Base-by-base conservation (phyloP, 2,329 filamentous ascomycete genomes). In the Arthrinium phaeospermum region DNA sequence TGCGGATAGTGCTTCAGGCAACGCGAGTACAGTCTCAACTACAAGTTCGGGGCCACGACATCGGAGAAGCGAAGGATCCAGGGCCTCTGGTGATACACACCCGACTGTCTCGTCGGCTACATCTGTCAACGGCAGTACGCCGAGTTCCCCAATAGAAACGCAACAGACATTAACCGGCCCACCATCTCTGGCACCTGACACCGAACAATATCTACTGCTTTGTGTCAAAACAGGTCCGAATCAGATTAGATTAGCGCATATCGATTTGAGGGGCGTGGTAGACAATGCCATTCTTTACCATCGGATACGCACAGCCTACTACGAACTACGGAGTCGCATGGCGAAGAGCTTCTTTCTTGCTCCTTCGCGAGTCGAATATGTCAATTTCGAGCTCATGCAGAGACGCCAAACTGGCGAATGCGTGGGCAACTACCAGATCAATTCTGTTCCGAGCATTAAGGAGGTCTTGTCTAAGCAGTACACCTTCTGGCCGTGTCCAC, bases 201-300 rank as follows among this genome's bases (percentile, higher is more conserved):
- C 72, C n/a, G 75, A 74, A 34, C 72, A 73, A 16, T 75, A 72
- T 53, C 71, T 77, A 41, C 72, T 77, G 16, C 72, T 77, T 8
- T 76, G 75, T 37, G 75, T 76, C 34, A 77, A 76, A 24, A 76
- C 75, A 0, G 57, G 68, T 7, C 27, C 44, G 22, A 22, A 69
- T 71, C n/a, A 45, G n/a, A 72, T 75, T 24, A 51, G 67, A 69
- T 34, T 76, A 6, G 68, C 47, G 24, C 75, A 76, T 19, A 72
- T 76, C 8, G 75, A 77, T 46, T 51, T 76, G 10, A 75, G 74
- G 16, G 45, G 73, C 30, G 57, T 75, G 8, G 51, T 75, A 68
- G 37, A 67, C 27, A 44, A 67, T 16, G 57, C 30, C 6, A 41
- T 44, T 0, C 57, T 67, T 16, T 67, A 67, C 22, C 57, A 67